Evolutionary conservation across 1,284 basidiomycete genomes (phyloP).

Genomic region (Vanrija pseudolonga): DNA sequence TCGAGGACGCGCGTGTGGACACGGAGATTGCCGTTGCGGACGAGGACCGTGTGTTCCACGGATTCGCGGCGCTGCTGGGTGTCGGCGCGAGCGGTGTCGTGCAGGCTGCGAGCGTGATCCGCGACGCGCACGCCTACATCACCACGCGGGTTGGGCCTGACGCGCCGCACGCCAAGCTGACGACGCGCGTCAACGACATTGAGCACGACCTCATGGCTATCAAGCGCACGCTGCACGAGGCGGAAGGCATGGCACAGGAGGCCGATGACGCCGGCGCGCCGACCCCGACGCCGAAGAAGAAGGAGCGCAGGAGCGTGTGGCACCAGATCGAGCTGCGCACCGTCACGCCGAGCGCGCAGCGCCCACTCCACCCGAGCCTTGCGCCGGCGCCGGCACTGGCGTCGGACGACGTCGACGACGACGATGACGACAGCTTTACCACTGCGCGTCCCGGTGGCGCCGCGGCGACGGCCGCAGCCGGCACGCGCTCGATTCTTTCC

Average conservation of each 20-base stretch:
- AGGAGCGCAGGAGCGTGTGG: conserved; percentile 13
- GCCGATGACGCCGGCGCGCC: background rate
- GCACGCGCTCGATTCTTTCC: conserved; percentile 2
- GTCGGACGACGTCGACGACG: conserved; percentile 3
- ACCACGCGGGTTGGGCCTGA: conserved; percentile 52
- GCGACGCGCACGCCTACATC: conserved; percentile 61
- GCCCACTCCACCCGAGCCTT: background rate
- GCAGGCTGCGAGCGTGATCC: conserved; percentile 51
- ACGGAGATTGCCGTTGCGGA: conserved; percentile 78
- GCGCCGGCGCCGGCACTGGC: background rate
- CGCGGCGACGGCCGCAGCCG: background rate
- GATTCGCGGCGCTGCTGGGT: conserved; percentile 67
- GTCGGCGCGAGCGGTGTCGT: conserved; percentile 54
- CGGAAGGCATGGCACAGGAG: conserved; percentile 33
- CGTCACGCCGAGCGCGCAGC: conserved; percentile 7
- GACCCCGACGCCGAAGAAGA: background rate
- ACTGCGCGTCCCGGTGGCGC: background rate
- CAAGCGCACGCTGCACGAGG: conserved; percentile 39
- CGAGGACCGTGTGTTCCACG: conserved; percentile 64
- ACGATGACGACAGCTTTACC: conserved; percentile 2
- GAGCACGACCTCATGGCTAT: conserved; percentile 68
- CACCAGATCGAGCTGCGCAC: conserved; percentile 17
- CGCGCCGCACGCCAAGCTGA: conserved; percentile 54
- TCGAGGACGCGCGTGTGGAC: conserved; percentile 79
- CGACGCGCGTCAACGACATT: conserved; percentile 65